A percentile compares a stretch with the other conserved stretches of the same genome.
Conservation (phyloP, 2,329 filamentous ascomycete genomes). For the Colletotrichum caudatum region DNA sequence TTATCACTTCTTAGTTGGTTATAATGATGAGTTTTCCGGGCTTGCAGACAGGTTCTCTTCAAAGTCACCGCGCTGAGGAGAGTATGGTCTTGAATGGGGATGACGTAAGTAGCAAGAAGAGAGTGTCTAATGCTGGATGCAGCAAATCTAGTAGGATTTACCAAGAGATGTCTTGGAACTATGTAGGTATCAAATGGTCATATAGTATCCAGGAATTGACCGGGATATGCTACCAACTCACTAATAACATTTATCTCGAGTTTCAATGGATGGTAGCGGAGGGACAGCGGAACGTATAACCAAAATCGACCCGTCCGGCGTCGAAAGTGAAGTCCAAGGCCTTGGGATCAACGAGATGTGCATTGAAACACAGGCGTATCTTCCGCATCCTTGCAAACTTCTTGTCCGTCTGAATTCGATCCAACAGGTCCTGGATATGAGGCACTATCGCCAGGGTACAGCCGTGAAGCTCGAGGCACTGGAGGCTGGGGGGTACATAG, state of each 20-base stretch:
- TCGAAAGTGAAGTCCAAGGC: background rate
- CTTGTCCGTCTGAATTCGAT: background rate
- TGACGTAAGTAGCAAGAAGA: background rate
- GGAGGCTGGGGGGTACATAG: background rate
- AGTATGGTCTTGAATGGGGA: background rate
- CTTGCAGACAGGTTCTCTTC: no score
- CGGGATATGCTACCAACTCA: no score
- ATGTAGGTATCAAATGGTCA: background rate
- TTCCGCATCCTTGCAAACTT: background rate
- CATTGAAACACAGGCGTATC: constrained; percentile 7
- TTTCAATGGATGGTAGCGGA: background rate
- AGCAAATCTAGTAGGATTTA: background rate
- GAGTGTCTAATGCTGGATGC: background rate
- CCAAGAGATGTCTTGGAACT: background rate
- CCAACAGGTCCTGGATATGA: background rate
- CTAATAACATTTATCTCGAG: no score
- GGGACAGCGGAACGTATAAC: background rate
- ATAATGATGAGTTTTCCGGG: no score
- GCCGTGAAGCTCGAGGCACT: constrained; percentile 3
- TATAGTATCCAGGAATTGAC: background rate
- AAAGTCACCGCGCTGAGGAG: background rate
- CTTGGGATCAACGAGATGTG: background rate
- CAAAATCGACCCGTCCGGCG: background rate
- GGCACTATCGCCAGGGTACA: constrained; percentile 1
- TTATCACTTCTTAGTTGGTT: no score